Percentiles rank a stretch among this genome's conserved stretches.
phyloP scores from a whole-genome alignment of 1,284 basidiomycete species.

The Pulveroboletus sp. region DNA sequence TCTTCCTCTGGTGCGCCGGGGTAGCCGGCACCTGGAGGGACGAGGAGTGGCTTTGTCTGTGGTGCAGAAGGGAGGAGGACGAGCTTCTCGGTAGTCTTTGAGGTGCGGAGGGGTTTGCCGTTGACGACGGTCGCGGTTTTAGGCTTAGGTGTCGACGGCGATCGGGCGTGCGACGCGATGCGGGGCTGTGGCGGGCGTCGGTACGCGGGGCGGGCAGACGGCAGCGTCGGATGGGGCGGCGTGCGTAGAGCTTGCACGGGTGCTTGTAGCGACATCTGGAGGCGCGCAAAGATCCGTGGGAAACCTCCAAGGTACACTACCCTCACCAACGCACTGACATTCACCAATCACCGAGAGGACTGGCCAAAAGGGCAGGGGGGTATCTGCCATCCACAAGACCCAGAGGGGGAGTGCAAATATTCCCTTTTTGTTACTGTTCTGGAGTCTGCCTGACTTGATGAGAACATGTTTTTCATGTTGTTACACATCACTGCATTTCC shows the following conservation, averaged over 20 bases:
- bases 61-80: constrained; percentile 89
- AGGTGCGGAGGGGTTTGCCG: constrained; percentile 71
- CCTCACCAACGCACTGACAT: too few relatives aligned
- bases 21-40: constrained; percentile 35
- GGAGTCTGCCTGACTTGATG: too few relatives aligned
- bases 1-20: constrained; percentile 46
- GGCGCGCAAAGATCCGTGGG: too few relatives aligned
- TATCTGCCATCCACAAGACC: too few relatives aligned
- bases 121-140: constrained; percentile 31
- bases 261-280: constrained; percentile 15
- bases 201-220: constrained; percentile 22
- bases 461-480: too few relatives aligned
- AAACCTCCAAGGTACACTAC: too few relatives aligned
- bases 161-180: constrained; percentile 20
- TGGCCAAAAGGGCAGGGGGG: too few relatives aligned
- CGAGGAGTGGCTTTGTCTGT: constrained; percentile 79
- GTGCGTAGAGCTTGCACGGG: constrained; percentile 10
- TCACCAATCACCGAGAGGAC: too few relatives aligned
- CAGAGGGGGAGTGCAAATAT: too few relatives aligned
- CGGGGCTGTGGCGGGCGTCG: constrained; percentile 30
- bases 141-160: constrained; percentile 17
- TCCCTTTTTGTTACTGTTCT: too few relatives aligned
- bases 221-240: constrained; percentile 27
- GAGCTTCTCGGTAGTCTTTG: constrained; percentile 91
- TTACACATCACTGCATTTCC: too few relatives aligned